phyloP scores from a whole-genome alignment of 2,329 filamentous ascomycete genomes.

The Aureobasidium subglaciale region DNA sequence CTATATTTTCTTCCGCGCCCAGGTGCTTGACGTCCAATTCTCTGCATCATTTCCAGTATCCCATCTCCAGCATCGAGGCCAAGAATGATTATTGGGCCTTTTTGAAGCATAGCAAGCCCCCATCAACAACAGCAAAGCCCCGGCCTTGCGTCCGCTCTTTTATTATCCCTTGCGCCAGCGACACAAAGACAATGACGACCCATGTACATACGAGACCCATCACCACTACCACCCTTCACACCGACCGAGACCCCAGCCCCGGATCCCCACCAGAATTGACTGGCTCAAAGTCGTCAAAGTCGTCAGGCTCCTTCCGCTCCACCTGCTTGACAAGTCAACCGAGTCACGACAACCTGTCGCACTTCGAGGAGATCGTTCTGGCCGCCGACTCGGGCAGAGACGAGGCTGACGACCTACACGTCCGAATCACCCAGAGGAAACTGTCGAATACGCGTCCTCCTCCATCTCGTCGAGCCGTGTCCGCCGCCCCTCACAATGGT shows the following conservation, averaged over 20 bases:
- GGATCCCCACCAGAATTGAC: constrained; percentile 73
- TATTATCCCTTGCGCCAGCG: constrained; percentile 1
- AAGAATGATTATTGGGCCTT: constrained; percentile 13
- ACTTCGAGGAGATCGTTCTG: constrained; percentile 92
- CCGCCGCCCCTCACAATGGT: not conserved
- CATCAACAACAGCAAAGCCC: constrained; percentile 13
- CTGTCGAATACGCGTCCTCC: not conserved
- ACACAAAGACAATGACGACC: constrained; percentile 16
- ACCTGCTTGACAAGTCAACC: constrained; percentile 61
- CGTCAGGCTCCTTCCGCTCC: constrained; percentile 66
- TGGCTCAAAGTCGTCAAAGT: constrained; percentile 81
- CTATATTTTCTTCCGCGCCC: not conserved
- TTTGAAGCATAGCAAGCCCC: constrained; percentile 2
- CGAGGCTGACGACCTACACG: constrained; percentile 19
- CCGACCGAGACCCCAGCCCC: constrained; percentile 37
- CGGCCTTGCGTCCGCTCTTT: constrained; percentile 19
- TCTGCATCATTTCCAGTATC: not conserved
- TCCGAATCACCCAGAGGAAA: constrained; percentile 1
- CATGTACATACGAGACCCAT: not conserved
- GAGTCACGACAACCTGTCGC: constrained; percentile 59
- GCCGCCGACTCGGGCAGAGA: constrained; percentile 47
- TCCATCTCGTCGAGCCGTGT: constrained; percentile 2
- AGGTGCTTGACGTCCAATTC: not conserved
- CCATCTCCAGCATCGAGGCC: not conserved
- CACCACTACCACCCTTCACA: not conserved